A percentile compares a stretch with the other conserved stretches of the same genome.
These are phyloP conservation scores for Brettanomyces anomalus DNA, from an alignment of 805 yeast species.

Conservation along the genomic window DNA sequence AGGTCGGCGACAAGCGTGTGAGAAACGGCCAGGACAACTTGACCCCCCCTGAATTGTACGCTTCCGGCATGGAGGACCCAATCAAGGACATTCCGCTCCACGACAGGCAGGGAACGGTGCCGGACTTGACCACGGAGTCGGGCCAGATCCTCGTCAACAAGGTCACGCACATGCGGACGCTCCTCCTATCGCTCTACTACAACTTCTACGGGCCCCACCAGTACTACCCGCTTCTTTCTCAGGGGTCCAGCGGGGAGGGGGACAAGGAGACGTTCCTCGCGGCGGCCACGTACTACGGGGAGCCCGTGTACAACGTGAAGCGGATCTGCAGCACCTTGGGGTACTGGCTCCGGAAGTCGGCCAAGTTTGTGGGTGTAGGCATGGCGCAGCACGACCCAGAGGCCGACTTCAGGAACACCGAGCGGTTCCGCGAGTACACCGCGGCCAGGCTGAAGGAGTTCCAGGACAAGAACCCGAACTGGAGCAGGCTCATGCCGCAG, in stretches of 20 bases:
- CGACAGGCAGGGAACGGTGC: slow-evolving; percentile 43
- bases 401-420: slow-evolving; percentile 26
- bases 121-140: slow-evolving; percentile 47
- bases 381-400: slow-evolving; percentile 51
- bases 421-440: slow-evolving; percentile 14
- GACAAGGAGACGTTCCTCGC: slow-evolving; percentile 53
- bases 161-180: slow-evolving; percentile 36
- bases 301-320: slow-evolving; percentile 41
- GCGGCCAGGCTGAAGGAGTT: slow-evolving; percentile 2
- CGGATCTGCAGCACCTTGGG: slow-evolving; percentile 43
- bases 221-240: slow-evolving; percentile 38
- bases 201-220: slow-evolving; percentile 42
- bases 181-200: slow-evolving; percentile 42
- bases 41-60: slow-evolving; percentile 16
- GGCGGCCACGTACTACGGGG: slow-evolving; percentile 35
- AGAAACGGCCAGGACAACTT: slow-evolving; percentile 22
- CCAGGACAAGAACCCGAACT: slow-evolving; percentile 5
- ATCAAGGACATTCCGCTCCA: slow-evolving; percentile 32
- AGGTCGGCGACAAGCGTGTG: slow-evolving; percentile 24
- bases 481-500: slow-evolving; percentile 4
- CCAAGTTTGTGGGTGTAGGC: slow-evolving; percentile 39
- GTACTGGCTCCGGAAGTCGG: slow-evolving; percentile 24
- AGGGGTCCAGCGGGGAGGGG: slow-evolving; percentile 46
- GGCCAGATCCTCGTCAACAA: slow-evolving; percentile 47
- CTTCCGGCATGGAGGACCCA: slow-evolving; percentile 7